Base-by-base conservation (phyloP, 441 rosid genomes). In the Kokia cookei region DNA sequence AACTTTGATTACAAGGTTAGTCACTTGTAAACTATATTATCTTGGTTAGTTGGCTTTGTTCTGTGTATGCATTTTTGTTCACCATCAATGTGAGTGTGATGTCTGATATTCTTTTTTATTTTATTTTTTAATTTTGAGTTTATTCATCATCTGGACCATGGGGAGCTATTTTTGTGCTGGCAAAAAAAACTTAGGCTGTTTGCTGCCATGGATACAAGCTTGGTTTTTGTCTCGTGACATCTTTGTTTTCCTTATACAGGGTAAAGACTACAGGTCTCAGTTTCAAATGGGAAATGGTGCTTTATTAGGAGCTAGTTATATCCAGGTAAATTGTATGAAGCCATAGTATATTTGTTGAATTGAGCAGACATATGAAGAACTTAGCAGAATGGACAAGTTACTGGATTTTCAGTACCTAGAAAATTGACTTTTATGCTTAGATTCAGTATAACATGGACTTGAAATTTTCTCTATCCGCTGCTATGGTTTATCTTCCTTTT, bases 1-100 rank as follows among this genome's bases (percentile, higher is more conserved):
- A 89, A 89, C 83, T 93, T 95, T 77, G 98, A 95, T 86, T 93
- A 90, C 89, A 91, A 91, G 97, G 99, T 95, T 10, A 70, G 69
- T 50, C 58, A 63, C 29, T 62, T 62, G 66, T 35, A 73, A 51
- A 63, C 14, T 5, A 65, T 19, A 19, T 50, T 29, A 71, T 64
- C 2, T 45, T 73, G 71, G 40, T 27, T 24, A 66, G 22, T 66
- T 48, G 43, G 47, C 51, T 53, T 63, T 65, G 8, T 7, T 40
- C 17, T 40, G 54, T 60, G 32, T 32, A 11, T 43, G 17, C 35
- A 45, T 26, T 72, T 45, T 60, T 48, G 2, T 29, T 29, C 10
- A 9, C 29, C 61, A 26, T 45, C 69, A 29, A 3, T 42, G 40
- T 35, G 42, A 24, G 43, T 59, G 57, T 40, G 42, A 42, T 45